Conservation (phyloP, 768 basidiomycete species). For the Podaxis sp. region DNA sequence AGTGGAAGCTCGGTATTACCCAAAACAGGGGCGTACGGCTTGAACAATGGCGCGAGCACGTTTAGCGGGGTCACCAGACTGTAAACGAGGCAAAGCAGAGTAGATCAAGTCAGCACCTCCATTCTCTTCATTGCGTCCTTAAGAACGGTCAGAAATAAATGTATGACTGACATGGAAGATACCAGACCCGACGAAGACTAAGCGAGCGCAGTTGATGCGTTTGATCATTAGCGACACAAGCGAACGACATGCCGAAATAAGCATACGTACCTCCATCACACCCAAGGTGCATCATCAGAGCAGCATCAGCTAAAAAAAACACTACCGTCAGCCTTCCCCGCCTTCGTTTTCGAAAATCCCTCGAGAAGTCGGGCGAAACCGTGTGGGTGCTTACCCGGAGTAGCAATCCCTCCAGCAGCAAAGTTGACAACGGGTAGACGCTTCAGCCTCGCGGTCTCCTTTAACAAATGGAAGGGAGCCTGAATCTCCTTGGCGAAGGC, state of each 20-base stretch:
- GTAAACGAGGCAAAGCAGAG: constrained; percentile 7
- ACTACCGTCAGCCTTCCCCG: constrained; percentile 2
- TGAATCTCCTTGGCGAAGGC: constrained; percentile 88
- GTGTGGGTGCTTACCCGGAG: constrained; percentile 60
- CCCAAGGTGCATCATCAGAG: constrained; percentile 98
- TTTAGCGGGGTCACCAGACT: constrained; percentile 93
- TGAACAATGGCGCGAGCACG: constrained; percentile 95
- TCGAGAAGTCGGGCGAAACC: background rate
- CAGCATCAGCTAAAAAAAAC: constrained; percentile 74
- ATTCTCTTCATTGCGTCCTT: background rate
- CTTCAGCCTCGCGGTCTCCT: constrained; percentile 93
- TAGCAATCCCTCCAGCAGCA: constrained; percentile 92
- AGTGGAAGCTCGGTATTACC: constrained; percentile 6
- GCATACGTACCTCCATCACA: constrained; percentile 83
- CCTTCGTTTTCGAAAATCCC: background rate
- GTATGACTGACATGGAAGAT: constrained; percentile 81
- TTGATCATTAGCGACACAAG: constrained; percentile 12
- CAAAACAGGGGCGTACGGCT: constrained; percentile 51
- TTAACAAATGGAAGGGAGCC: constrained; percentile 93
- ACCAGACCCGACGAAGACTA: constrained; percentile 97
- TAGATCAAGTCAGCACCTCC: constrained; percentile 7
- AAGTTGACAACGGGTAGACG: constrained; percentile 95
- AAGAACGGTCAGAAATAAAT: background rate
- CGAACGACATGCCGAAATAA: constrained; percentile 7
- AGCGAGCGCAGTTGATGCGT: constrained; percentile 7